Conservation (phyloP, 768 basidiomycete species). For the Ramaria sp. region DNA sequence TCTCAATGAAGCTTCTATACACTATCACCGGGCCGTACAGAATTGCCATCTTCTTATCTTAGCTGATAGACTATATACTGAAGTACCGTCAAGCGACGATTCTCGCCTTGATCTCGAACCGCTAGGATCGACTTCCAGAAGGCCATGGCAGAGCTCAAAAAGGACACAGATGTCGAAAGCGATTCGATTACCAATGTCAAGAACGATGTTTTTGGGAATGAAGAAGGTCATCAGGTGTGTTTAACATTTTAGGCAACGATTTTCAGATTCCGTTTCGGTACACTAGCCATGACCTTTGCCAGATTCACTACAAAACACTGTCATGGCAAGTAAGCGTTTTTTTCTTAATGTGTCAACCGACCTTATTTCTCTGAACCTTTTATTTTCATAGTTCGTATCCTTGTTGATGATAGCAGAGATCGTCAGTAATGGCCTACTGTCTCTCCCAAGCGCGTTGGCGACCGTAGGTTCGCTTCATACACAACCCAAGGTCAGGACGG, state of each 20-base stretch:
- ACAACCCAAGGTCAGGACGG: not conserved
- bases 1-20: too few relatives aligned
- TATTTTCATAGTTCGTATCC: constrained; percentile 29
- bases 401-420: constrained; percentile 49
- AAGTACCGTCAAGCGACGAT: too few relatives aligned
- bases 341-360: not conserved
- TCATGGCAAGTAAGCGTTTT: constrained; percentile 29
- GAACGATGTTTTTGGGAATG: constrained; percentile 35
- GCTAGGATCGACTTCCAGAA: too few relatives aligned
- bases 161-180: not conserved
- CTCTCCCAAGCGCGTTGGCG: constrained; percentile 40
- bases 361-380: not conserved
- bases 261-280: not conserved
- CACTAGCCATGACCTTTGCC: constrained; percentile 7
- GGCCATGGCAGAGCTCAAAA: too few relatives aligned
- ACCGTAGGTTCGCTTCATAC: constrained; percentile 29
- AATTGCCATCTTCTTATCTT: too few relatives aligned
- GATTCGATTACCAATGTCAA: not conserved
- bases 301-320: constrained; percentile 43
- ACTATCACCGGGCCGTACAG: too few relatives aligned
- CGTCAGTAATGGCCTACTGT: constrained; percentile 46
- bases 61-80: too few relatives aligned
- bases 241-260: not conserved
- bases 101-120: too few relatives aligned
- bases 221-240: constrained; percentile 22